phyloP scores from a whole-genome alignment of 2,329 filamentous ascomycete genomes.

The Teratosphaeria nubilosa region DNA sequence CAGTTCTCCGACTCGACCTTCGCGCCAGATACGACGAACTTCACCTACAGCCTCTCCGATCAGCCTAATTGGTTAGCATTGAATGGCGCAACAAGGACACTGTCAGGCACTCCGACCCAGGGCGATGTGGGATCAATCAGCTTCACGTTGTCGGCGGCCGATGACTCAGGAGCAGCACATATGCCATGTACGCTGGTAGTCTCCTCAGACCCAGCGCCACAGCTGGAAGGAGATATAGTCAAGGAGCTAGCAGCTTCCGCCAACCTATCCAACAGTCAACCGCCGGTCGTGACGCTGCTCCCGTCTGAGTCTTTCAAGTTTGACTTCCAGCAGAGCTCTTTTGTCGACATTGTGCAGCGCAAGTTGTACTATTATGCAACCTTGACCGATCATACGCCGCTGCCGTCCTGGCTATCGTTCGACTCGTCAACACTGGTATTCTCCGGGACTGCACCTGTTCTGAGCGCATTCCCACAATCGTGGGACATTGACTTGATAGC shows the following conservation, averaged over 20 bases:
- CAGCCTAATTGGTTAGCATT: conserved; percentile 67
- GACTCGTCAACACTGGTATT: conserved; percentile 55
- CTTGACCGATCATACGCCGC: conserved; percentile 64
- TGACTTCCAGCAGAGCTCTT: conserved; percentile 45
- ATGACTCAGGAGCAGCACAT: conserved; percentile 51
- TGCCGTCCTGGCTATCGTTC: conserved; percentile 80
- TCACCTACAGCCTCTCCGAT: conserved; percentile 56
- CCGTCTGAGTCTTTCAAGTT: conserved; percentile 28
- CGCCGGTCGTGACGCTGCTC: conserved; percentile 43
- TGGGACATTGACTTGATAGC: conserved; percentile 67
- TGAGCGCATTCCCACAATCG: conserved; percentile 57
- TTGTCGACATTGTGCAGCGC: conserved; percentile 39
- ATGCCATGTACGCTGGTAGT: conserved; percentile 64
- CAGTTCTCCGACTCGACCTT: conserved; percentile 67
- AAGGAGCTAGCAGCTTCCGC: conserved; percentile 51
- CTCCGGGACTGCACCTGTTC: conserved; percentile 57
- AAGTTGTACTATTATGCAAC: conserved; percentile 66
- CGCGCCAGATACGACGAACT: conserved; percentile 42
- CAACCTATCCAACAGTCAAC: conserved; percentile 41
- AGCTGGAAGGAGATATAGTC: conserved; percentile 46
- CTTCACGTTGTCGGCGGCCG: conserved; percentile 61
- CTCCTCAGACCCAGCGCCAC: conserved; percentile 47
- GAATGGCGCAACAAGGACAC: conserved; percentile 51
- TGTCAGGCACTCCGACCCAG: conserved; percentile 60
- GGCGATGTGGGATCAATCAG: conserved; percentile 47